Conservation (phyloP, 2,329 filamentous ascomycete species). For the Periconia digitata region DNA sequence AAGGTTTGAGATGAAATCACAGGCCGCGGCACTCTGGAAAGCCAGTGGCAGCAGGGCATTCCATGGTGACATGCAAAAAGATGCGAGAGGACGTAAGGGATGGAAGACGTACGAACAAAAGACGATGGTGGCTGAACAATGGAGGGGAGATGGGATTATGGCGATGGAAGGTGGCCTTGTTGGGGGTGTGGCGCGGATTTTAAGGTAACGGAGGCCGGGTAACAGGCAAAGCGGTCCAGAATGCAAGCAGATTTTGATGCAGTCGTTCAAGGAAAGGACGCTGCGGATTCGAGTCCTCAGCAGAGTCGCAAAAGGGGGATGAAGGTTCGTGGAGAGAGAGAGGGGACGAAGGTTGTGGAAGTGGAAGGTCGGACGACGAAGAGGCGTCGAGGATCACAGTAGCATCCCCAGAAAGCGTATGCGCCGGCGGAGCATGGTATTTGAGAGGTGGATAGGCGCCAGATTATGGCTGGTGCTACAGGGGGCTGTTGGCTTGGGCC, state of each 20-base stretch:
- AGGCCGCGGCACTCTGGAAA: background rate
- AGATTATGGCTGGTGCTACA: background rate
- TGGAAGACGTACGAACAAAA: background rate
- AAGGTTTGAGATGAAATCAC: background rate
- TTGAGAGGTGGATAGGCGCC: background rate
- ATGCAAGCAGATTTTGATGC: no score
- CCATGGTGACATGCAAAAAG: background rate
- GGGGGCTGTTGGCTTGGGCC: background rate
- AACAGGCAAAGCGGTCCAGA: no score
- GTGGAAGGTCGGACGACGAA: no score
- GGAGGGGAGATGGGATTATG: background rate
- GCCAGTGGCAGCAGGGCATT: background rate
- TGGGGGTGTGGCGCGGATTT: background rate
- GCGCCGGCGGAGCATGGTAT: background rate
- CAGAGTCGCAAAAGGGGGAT: background rate
- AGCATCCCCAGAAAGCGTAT: background rate
- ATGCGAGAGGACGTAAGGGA: background rate
- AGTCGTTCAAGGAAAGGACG: no score
- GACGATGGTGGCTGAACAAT: background rate
- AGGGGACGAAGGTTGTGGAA: background rate
- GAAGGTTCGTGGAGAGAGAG: background rate
- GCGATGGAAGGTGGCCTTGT: background rate
- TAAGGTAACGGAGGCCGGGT: background rate
- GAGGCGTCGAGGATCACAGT: background rate
- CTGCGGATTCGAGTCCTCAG: background rate